Percentiles rank a stretch among this genome's conserved stretches.
These are phyloP conservation scores for Emmonsiellopsis sp. DNA, from an alignment of 2,329 filamentous ascomycete genomes.

Conservation along the genomic window DNA sequence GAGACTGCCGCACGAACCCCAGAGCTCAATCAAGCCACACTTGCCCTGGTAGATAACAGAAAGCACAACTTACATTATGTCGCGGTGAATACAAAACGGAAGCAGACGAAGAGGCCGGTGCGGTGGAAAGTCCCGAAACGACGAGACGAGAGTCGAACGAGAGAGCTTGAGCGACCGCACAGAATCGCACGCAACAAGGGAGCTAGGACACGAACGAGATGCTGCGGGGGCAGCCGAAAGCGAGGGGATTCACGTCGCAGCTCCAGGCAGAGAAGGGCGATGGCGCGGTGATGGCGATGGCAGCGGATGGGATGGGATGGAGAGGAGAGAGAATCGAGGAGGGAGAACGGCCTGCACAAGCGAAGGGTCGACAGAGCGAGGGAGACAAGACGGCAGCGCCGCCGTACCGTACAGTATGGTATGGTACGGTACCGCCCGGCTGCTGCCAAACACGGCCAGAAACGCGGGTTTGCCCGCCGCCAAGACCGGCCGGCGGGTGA, in stretches of 20 bases:
- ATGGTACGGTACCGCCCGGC: not conserved
- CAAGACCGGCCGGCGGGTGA: not conserved
- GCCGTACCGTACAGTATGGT: no score
- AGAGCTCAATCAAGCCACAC: not conserved
- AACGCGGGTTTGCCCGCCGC: not conserved
- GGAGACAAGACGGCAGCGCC: no score
- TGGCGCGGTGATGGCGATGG: not conserved
- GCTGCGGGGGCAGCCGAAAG: not conserved
- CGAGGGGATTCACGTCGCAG: not conserved
- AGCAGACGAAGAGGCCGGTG: not conserved
- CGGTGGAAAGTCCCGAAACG: not conserved
- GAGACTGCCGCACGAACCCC: not conserved
- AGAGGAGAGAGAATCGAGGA: no score
- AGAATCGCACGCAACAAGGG: not conserved
- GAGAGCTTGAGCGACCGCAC: not conserved
- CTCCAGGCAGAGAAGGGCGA: not conserved
- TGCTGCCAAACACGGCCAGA: not conserved
- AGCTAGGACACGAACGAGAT: not conserved
- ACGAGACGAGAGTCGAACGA: not conserved
- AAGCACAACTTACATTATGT: not conserved
- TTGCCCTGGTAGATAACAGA: not conserved
- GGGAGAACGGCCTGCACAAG: no score
- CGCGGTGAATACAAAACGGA: not conserved
- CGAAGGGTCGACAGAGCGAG: no score
- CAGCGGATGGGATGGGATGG: not conserved